These are phyloP conservation scores for Mycena sanguinolenta DNA, from an alignment of 768 basidiomycete species.

Conservation along the genomic window DNA sequence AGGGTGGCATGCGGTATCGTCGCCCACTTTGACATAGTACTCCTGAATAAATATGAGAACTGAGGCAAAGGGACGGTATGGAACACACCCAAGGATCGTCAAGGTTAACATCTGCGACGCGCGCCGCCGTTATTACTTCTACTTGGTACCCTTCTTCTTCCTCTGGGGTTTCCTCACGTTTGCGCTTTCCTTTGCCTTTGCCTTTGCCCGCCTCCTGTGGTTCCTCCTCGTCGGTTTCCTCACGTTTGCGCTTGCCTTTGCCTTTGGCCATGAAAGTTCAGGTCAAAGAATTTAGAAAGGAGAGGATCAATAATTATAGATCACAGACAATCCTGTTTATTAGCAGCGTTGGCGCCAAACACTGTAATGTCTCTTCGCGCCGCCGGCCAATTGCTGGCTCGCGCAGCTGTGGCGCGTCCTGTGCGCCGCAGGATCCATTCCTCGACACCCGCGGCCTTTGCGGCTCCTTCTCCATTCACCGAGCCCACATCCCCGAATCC, in stretches of 20 bases:
- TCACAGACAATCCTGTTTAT: too few species aligned
- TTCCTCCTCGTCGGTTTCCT: conserved; percentile 6
- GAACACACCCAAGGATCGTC: conserved; percentile 16
- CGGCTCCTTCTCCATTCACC: conserved; percentile 83
- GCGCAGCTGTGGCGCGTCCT: conserved; percentile 18
- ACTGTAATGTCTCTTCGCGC: conserved; percentile 28
- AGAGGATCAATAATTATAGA: too few species aligned
- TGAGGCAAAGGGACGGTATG: neutral
- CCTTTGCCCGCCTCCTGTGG: conserved; percentile 9
- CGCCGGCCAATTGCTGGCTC: conserved; percentile 28
- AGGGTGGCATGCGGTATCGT: neutral
- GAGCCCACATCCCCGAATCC: conserved; percentile 94
- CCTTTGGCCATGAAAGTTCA: neutral
- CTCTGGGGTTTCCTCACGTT: conserved; percentile 6
- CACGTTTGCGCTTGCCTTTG: conserved; percentile 13
- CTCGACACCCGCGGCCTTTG: conserved; percentile 46
- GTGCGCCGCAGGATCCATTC: conserved; percentile 26
- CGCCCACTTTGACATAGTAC: conserved; percentile 14
- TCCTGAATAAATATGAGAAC: neutral
- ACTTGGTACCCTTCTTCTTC: conserved; percentile 20
- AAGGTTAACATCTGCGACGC: neutral
- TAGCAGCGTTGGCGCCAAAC: too few species aligned
- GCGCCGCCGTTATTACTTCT: conserved; percentile 21
- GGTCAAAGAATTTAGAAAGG: too few species aligned
- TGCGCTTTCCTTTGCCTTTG: conserved; percentile 7